Evolutionary conservation across 2,329 filamentous ascomycete species (phyloP).

Genomic region (Talaromyces sp.): DNA sequence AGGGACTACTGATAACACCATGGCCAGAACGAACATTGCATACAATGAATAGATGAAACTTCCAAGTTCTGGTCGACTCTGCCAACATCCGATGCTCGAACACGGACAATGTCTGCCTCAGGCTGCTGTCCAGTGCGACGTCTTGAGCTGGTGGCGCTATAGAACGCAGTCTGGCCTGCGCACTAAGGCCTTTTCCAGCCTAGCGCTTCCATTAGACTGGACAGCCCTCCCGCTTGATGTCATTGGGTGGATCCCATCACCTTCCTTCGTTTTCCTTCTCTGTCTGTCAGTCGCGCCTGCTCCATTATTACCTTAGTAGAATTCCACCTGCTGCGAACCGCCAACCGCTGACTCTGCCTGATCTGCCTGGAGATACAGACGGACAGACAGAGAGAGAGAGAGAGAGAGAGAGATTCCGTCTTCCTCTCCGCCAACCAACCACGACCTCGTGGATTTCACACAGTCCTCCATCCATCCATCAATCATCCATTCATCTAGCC

Average conservation of each 20-base stretch:
- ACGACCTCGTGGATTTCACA: neutral
- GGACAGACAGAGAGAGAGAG: too few relatives aligned
- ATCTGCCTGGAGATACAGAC: too few relatives aligned
- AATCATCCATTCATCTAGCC: neutral
- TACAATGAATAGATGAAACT: neutral
- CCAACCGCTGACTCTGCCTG: neutral
- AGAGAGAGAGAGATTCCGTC: neutral
- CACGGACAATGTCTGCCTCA: neutral
- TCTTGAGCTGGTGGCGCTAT: neutral
- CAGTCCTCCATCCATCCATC: neutral
- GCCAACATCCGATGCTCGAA: neutral
- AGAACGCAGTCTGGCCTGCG: neutral
- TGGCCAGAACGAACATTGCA: neutral
- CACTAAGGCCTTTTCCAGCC: neutral
- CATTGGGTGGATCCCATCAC: constrained; percentile 2
- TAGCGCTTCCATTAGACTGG: neutral
- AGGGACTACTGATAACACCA: neutral
- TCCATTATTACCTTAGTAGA: too few relatives aligned
- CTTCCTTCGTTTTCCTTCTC: neutral
- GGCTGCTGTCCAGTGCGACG: neutral
- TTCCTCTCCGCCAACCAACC: neutral
- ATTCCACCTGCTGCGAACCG: too few relatives aligned
- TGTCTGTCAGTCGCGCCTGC: neutral
- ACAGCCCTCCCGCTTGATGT: constrained; percentile 1
- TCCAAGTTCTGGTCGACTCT: neutral